Conservation (phyloP, 768 basidiomycete species). For the Mrakia gelida region DNA sequence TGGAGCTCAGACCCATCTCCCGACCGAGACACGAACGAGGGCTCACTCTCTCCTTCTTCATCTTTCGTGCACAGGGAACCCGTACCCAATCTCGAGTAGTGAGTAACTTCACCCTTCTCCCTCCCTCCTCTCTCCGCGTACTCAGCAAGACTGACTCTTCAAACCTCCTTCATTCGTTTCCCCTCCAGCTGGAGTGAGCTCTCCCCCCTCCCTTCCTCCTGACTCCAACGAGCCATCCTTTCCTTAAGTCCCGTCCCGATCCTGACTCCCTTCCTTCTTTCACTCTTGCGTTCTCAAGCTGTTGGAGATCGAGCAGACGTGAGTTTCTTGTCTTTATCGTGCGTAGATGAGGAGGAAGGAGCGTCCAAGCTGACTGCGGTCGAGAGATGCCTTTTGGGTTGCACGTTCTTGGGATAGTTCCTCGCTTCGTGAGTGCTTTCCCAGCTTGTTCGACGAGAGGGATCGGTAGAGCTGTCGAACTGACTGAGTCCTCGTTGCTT, state of each 20-base stretch:
- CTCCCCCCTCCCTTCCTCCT: background rate
- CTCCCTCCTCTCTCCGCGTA: background rate
- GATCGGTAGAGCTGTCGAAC: background rate
- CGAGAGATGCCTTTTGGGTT: background rate
- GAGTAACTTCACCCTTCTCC: conserved; percentile 38
- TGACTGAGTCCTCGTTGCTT: background rate
- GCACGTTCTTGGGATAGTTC: conserved; percentile 12
- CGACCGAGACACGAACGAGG: background rate
- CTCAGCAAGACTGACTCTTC: conserved; percentile 52
- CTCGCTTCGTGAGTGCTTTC: conserved; percentile 71
- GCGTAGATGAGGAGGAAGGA: background rate
- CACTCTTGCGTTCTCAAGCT: background rate
- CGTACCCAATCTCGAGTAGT: conserved; percentile 92
- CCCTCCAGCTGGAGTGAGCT: conserved; percentile 6
- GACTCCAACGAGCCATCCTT: background rate
- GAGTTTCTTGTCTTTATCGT: background rate
- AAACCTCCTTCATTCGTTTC: conserved; percentile 56
- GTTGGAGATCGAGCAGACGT: conserved; percentile 33
- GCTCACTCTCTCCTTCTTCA: background rate
- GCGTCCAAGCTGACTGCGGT: background rate
- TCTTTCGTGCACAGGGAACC: conserved; percentile 59
- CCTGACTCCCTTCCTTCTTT: background rate
- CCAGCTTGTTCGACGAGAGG: background rate
- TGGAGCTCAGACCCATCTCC: background rate
- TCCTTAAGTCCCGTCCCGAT: background rate